Evolutionary conservation across 176 grass and related monocot genomes (phyloP).

Genomic region (Musa beccarii): DNA sequence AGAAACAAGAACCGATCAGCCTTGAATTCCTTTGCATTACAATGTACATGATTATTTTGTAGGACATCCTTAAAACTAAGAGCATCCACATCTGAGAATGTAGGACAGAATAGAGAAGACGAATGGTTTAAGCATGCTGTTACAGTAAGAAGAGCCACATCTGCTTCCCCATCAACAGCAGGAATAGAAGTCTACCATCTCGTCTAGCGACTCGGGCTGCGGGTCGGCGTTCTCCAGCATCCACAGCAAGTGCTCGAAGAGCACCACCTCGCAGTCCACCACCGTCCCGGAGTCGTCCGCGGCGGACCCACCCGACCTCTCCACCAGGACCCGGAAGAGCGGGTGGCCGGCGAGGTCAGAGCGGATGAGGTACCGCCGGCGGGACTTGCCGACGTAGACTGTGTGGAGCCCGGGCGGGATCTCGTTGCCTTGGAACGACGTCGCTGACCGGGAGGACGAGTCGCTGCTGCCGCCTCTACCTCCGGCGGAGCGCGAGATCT

Average conservation of each 20-base stretch:
- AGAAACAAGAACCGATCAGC: no score
- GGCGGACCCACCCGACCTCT: constrained; percentile 21
- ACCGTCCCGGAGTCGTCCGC: neutral
- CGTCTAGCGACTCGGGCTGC: constrained; percentile 76
- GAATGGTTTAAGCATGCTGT: no score
- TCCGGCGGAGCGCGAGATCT: constrained; percentile 33
- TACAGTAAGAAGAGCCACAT: neutral
- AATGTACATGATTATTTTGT: no score
- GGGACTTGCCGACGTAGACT: constrained; percentile 84
- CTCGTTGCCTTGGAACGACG: constrained; percentile 50
- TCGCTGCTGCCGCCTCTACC: neutral
- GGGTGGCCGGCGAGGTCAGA: constrained; percentile 61
- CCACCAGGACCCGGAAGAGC: constrained; percentile 39
- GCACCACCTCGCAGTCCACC: constrained; percentile 81
- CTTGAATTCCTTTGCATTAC: no score
- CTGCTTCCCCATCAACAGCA: neutral
- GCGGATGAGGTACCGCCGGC: constrained; percentile 77
- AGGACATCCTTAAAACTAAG: no score
- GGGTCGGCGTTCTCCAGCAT: constrained; percentile 92
- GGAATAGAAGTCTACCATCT: constrained; percentile 82
- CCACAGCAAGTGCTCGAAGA: constrained; percentile 94
- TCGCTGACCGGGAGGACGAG: constrained; percentile 12
- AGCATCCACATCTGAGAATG: no score
- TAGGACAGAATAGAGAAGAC: no score
- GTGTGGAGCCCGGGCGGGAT: constrained; percentile 60